Base-by-base conservation (phyloP, 805 yeast genomes). In the Debaryomyces castellii region DNA sequence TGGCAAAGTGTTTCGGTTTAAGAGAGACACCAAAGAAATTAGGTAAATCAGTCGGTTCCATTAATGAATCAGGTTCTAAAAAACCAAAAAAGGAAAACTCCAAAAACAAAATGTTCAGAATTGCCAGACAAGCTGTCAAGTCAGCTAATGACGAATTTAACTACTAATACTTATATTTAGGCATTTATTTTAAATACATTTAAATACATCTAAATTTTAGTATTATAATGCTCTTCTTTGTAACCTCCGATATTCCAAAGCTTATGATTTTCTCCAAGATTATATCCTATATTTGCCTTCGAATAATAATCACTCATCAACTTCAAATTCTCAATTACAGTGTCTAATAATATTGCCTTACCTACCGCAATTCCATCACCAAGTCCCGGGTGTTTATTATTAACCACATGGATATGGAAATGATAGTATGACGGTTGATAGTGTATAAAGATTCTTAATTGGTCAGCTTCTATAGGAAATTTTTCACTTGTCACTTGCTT, bases 351-450 rank as follows among this genome's bases (percentile, higher is more conserved):
- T 17, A 89, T 73, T 1, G 97, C 96, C 56, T 86, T 87, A 2
- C 98, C 98, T 2, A 77, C 78, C 5, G 80, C 65, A 56, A 87
- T 76, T 39, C 95, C 81, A 51, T 77, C 76, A 39, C 89, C 82
- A 44, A 85, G 56, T 1, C 94, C 88, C 1, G 80, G 81, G 54
- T 87, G 87, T 16, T 66, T 73, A 5, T 87, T 73, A 56, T 87
- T 85, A 16, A 89, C 96, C 14, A 89, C 84, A 62, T 94, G 99
- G 14, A 94, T 77, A 61, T 94, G 99, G 72, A 94, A 85, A 59
- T 94, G 98, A 60, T 94, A 94, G 63, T 92, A 94, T 0, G 96
- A 87, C 0, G 99, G 99, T 53, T 91, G 98, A 64, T 94, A 87
- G 69, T 94, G 99, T 40, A 94, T 77, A 59, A 87, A 94, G 1